Conservation (phyloP, 1,139 yeast genomes). For the Hanseniaspora sp. region DNA sequence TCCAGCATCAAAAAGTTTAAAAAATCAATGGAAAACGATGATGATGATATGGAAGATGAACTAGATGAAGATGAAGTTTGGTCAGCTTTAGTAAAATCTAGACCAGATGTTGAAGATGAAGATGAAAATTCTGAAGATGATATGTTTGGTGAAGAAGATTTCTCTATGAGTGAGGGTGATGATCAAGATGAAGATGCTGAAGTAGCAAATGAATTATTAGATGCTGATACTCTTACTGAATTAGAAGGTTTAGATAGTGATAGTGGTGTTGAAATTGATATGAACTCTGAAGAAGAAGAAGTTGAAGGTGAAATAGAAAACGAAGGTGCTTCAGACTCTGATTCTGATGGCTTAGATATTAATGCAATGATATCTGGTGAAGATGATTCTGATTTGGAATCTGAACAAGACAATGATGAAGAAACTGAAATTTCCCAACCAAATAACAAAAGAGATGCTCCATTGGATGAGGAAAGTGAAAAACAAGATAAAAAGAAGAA, state of each 20-base stretch:
- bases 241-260: constrained; percentile 30
- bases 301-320: constrained; percentile 24
- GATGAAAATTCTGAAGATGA: constrained; percentile 39
- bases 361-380: constrained; percentile 17
- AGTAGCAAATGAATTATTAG: constrained; percentile 25
- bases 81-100: constrained; percentile 76
- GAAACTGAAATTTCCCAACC: constrained; percentile 16
- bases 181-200: constrained; percentile 31
- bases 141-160: constrained; percentile 37
- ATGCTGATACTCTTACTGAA: constrained; percentile 25
- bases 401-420: constrained; percentile 21
- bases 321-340: constrained; percentile 25
- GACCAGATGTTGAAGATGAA: constrained; percentile 67
- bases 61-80: constrained; percentile 74
- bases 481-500: constrained; percentile 35
- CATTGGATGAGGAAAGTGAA: constrained; percentile 24
- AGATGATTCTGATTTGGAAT: constrained; percentile 27
- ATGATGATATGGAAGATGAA: constrained; percentile 33
- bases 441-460: constrained; percentile 11
- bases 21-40: constrained; percentile 30
- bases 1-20: constrained; percentile 32
- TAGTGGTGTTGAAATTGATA: constrained; percentile 28
- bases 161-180: constrained; percentile 27
- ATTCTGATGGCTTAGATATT: constrained; percentile 11
- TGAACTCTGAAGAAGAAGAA: constrained; percentile 23